phyloP scores from a whole-genome alignment of 2,329 filamentous ascomycete genomes.

The Botryosphaeria dothidea region DNA sequence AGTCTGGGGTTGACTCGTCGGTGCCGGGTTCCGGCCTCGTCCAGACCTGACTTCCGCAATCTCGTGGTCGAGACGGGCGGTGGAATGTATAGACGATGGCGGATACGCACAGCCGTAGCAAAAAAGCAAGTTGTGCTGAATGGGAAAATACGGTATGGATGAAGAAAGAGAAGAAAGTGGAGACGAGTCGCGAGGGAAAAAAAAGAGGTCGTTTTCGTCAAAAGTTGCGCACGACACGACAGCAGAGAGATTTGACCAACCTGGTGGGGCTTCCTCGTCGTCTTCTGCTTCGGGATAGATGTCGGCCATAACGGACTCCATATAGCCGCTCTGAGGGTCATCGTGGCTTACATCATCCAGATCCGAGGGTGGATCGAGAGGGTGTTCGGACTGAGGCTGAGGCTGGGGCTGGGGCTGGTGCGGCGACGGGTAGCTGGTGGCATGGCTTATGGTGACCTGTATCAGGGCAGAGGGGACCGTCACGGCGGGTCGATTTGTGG shows the following conservation, averaged over 20 bases:
- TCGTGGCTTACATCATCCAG: constrained; percentile 15
- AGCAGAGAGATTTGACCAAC: neutral
- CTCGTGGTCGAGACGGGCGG: no score
- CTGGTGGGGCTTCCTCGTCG: constrained; percentile 25
- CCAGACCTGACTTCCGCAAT: neutral
- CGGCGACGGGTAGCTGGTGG: constrained; percentile 31
- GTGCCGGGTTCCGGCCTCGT: neutral
- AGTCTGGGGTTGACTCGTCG: neutral
- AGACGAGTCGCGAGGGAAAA: neutral
- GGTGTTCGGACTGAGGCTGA: constrained; percentile 20
- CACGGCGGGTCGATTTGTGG: neutral
- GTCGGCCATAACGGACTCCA: constrained; percentile 18
- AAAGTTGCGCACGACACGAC: neutral
- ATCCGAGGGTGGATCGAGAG: constrained; percentile 16
- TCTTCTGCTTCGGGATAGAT: constrained; percentile 32
- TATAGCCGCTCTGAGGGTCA: neutral
- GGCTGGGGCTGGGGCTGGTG: constrained; percentile 25
- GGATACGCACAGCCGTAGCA: neutral
- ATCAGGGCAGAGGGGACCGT: neutral
- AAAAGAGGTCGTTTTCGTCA: neutral
- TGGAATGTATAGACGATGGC: neutral
- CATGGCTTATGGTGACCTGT: constrained; percentile 24
- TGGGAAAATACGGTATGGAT: neutral
- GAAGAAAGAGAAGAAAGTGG: neutral
- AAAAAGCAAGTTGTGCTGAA: neutral